Conservation (phyloP, 768 basidiomycete genomes). For the Leccinellum luteum region DNA sequence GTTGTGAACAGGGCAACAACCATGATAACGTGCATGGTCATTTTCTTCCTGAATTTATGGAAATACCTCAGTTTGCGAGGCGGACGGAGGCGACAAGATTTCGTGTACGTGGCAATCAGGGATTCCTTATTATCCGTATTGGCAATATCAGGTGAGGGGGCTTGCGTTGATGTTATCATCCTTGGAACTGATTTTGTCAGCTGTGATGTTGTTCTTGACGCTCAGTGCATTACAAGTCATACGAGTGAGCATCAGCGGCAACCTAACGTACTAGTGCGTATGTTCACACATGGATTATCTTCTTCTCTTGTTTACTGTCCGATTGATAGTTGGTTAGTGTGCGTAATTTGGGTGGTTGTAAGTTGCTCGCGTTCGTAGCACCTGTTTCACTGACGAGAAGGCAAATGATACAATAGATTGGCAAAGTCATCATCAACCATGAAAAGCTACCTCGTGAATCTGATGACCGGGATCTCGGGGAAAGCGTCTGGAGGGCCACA, state of each 20-base stretch:
- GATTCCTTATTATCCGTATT: constrained; percentile 10
- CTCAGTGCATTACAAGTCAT: constrained; percentile 11
- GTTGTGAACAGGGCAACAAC: constrained; percentile 12
- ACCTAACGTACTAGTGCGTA: constrained; percentile 20
- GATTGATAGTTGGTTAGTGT: constrained; percentile 16
- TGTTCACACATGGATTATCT: not conserved
- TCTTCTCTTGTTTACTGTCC: not conserved
- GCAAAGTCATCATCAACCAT: constrained; percentile 18
- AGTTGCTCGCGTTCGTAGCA: not conserved
- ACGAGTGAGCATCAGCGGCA: constrained; percentile 5
- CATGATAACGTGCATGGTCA: constrained; percentile 7
- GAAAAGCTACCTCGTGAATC: constrained; percentile 1
- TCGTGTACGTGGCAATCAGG: constrained; percentile 11
- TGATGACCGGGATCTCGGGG: not conserved
- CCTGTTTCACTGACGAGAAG: not conserved
- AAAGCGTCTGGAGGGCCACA: not conserved
- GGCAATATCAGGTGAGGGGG: constrained; percentile 11
- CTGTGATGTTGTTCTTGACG: constrained; percentile 14
- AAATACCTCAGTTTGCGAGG: constrained; percentile 10
- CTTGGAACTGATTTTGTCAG: constrained; percentile 1
- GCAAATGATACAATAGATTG: not conserved
- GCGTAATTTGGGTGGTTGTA: constrained; percentile 18
- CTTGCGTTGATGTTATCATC: not conserved
- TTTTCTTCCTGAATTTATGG: constrained; percentile 19
- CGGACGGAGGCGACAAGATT: not conserved